phyloP scores from a whole-genome alignment of 306 rosid species.

The Inga oerstediana region DNA sequence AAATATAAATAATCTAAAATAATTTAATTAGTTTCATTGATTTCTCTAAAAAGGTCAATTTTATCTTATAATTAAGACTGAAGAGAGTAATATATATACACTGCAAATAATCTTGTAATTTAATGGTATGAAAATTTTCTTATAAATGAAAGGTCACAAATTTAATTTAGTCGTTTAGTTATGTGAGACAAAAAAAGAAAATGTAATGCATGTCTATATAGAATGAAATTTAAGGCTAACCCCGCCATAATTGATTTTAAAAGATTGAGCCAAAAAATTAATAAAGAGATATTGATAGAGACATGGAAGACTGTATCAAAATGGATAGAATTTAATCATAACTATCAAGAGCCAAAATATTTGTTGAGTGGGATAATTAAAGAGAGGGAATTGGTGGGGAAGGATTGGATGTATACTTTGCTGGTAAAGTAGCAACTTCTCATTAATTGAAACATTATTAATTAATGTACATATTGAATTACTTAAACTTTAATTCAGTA shows the following conservation, averaged over 20 bases:
- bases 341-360: not conserved
- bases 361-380: not conserved
- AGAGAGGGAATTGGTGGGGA: not conserved
- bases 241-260: not conserved
- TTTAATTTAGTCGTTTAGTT: no score
- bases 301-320: not conserved
- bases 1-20: no score
- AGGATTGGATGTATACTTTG: not conserved
- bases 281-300: not conserved
- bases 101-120: no score
- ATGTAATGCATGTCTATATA: not conserved
- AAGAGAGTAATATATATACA: no score
- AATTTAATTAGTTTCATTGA: no score
- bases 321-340: not conserved
- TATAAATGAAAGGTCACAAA: no score
- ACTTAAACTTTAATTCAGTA: no score
- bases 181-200: not conserved
- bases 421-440: slow-evolving; percentile 39
- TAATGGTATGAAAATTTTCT: no score
- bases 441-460: no score
- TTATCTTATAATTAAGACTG: no score
- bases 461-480: no score
- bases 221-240: not conserved
- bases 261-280: not conserved
- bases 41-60: no score